Evolutionary conservation across 768 basidiomycete species (phyloP).

Genomic region (Rhizopogon rudus): DNA sequence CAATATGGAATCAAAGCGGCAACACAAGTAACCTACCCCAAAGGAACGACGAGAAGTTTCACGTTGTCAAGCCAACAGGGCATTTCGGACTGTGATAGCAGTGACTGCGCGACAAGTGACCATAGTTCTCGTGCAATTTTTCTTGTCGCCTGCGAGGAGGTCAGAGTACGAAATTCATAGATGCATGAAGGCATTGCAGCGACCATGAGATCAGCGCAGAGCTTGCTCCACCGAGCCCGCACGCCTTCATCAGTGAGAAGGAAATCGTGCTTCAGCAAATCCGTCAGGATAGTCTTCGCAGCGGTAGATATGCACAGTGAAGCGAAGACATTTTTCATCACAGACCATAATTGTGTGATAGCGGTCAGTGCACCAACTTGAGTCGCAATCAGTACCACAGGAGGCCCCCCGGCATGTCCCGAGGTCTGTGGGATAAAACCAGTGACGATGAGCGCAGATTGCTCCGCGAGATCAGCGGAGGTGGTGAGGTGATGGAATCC

Average conservation of each 20-base stretch:
- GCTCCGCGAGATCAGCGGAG: constrained; percentile 28
- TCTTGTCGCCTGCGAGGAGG: constrained; percentile 19
- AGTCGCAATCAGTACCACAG: constrained; percentile 11
- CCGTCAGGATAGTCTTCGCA: constrained; percentile 42
- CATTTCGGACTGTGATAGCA: constrained; percentile 18
- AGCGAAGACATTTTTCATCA: constrained; percentile 45
- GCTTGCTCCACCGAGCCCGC: constrained; percentile 38
- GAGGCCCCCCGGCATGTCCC: neutral
- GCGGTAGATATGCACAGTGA: constrained; percentile 33
- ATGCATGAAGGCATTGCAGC: constrained; percentile 36
- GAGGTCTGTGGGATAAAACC: constrained; percentile 27
- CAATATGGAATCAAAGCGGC: neutral
- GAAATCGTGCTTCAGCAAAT: constrained; percentile 41
- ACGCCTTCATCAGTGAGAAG: constrained; percentile 34
- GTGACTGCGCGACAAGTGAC: constrained; percentile 36
- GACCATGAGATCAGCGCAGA: constrained; percentile 46
- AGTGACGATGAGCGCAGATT: constrained; percentile 30
- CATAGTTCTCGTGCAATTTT: constrained; percentile 38
- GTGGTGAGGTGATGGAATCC: constrained; percentile 31
- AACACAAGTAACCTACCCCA: constrained; percentile 32
- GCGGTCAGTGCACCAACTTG: constrained; percentile 36
- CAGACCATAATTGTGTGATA: constrained; percentile 45
- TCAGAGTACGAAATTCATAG: constrained; percentile 24
- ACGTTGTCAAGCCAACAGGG: constrained; percentile 37
- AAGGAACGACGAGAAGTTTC: constrained; percentile 41